Conservation (phyloP, 805 yeast genomes). For the Kodamaea kaohsiungensis region DNA sequence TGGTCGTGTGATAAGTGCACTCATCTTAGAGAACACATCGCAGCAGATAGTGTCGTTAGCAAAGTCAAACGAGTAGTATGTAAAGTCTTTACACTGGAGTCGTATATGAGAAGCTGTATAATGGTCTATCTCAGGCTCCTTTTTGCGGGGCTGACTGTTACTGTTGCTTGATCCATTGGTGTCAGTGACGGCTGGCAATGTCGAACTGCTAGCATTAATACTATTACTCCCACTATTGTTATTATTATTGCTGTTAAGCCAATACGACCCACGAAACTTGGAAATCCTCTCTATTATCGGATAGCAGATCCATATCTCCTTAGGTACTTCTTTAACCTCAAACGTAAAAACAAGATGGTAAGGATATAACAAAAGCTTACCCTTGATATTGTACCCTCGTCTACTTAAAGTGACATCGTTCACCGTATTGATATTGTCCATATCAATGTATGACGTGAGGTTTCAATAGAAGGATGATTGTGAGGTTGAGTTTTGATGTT, state of each 20-base stretch:
- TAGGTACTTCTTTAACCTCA: constrained; percentile 20
- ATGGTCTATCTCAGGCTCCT: constrained; percentile 28
- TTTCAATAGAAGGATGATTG: not conserved
- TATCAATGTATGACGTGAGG: not conserved
- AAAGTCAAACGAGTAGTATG: constrained; percentile 78
- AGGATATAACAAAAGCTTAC: constrained; percentile 38
- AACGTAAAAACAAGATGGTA: constrained; percentile 43
- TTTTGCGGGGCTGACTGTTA: constrained; percentile 8
- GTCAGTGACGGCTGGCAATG: not conserved
- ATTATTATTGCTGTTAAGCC: constrained; percentile 18
- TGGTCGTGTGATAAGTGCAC: constrained; percentile 61
- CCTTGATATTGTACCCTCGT: constrained; percentile 38
- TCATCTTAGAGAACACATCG: constrained; percentile 73
- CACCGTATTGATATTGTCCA: constrained; percentile 28
- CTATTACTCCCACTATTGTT: constrained; percentile 11
- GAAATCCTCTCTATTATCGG: constrained; percentile 73
- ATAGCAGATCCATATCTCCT: constrained; percentile 90
- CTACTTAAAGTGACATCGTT: constrained; percentile 39
- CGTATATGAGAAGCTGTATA: constrained; percentile 58
- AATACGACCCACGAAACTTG: constrained; percentile 56
- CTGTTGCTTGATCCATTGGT: constrained; percentile 8
- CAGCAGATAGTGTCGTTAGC: constrained; percentile 54
- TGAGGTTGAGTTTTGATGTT: not conserved
- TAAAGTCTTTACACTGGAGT: constrained; percentile 80
- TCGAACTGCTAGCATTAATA: constrained; percentile 2